These are phyloP conservation scores for Nemophila menziesii DNA, from an alignment of 257 asterid genomes.

Conservation along the genomic window DNA sequence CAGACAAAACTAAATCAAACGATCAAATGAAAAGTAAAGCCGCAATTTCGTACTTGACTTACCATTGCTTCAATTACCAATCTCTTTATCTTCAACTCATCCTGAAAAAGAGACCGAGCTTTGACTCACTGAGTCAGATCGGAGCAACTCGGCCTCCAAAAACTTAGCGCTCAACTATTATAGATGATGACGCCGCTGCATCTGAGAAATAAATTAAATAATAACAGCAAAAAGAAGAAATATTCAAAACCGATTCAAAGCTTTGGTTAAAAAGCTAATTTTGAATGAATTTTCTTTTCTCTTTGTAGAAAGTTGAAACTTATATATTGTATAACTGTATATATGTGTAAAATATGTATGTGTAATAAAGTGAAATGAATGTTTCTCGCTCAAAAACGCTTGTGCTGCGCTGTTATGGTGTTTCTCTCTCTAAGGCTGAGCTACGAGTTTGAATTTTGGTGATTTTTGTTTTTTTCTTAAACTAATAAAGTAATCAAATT, in stretches of 20 bases:
- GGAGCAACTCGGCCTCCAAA: constrained; percentile 26
- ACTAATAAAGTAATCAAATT: no score
- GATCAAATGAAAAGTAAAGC: constrained; percentile 14
- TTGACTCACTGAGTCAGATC: constrained; percentile 56
- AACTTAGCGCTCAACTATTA: constrained; percentile 11
- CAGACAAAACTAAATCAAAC: constrained; percentile 27
- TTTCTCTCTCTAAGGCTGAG: constrained; percentile 4
- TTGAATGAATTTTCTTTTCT: constrained; percentile 10
- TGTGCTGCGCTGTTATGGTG: background rate
- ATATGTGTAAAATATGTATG: background rate
- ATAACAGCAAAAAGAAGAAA: background rate
- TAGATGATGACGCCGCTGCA: background rate
- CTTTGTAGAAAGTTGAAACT: constrained; percentile 9
- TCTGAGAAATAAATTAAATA: constrained; percentile 2
- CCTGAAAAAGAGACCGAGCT: constrained; percentile 36
- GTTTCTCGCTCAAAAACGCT: constrained; percentile 20
- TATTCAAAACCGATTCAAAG: constrained; percentile 1
- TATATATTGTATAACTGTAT: background rate
- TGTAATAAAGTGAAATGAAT: constrained; percentile 2
- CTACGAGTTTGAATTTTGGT: background rate
- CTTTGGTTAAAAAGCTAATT: constrained; percentile 5
- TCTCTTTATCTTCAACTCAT: constrained; percentile 67
- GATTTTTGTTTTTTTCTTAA: no score
- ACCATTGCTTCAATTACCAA: constrained; percentile 60
- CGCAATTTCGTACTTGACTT: constrained; percentile 23